phyloP scores from a whole-genome alignment of 345 rosid species.

The Moricandia moricandioides region DNA sequence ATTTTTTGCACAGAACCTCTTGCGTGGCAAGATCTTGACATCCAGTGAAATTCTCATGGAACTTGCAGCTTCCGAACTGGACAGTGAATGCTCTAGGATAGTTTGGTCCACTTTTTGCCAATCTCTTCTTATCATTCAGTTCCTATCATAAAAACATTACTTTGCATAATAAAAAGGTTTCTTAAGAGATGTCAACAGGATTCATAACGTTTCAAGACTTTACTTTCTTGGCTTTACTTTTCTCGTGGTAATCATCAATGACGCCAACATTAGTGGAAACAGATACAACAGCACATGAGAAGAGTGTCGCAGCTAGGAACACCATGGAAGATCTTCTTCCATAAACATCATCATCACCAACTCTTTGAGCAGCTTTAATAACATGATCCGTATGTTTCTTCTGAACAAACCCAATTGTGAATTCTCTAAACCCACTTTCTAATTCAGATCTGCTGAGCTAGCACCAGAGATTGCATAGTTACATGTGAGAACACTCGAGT shows the following conservation, averaged over 20 bases:
- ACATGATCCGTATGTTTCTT: conserved; percentile 49
- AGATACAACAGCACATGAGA: conserved; percentile 56
- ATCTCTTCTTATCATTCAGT: conserved; percentile 89
- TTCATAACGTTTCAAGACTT: neutral
- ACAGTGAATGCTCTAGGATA: conserved; percentile 91
- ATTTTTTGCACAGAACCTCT: conserved; percentile 48
- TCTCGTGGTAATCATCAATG: conserved; percentile 88
- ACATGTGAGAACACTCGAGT: conserved; percentile 81
- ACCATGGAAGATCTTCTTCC: conserved; percentile 77
- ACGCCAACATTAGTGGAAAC: conserved; percentile 78
- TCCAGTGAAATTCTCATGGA: conserved; percentile 97
- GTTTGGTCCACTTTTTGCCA: conserved; percentile 97
- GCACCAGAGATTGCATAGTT: conserved; percentile 61
- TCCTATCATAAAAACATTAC: conserved; percentile 42
- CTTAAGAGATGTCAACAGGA: neutral
- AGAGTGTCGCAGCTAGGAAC: conserved; percentile 64
- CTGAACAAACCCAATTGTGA: conserved; percentile 39
- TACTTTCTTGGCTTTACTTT: conserved; percentile 93
- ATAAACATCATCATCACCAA: conserved; percentile 36
- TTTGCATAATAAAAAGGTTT: neutral
- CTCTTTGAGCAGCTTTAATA: conserved; percentile 55
- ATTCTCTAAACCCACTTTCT: conserved; percentile 48
- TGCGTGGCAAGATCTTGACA: conserved; percentile 99
- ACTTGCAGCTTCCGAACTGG: conserved; percentile 85
- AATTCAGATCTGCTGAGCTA: conserved; percentile 56